phyloP scores from a whole-genome alignment of 331 rosid species.

The Quercus phellos region DNA sequence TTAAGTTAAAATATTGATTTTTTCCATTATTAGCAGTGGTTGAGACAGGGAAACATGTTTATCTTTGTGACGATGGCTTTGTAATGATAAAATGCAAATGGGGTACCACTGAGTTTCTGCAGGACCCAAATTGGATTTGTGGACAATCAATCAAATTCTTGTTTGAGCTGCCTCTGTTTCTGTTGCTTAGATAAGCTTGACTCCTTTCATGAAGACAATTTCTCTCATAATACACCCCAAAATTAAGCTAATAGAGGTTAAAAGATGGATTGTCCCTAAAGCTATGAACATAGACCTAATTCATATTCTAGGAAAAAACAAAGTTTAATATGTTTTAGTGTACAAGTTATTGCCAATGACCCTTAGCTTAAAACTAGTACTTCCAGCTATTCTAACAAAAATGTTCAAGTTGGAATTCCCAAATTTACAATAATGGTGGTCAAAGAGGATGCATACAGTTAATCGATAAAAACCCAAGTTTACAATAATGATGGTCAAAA shows the following conservation, averaged over 20 bases:
- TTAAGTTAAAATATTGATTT: conserved; percentile 24
- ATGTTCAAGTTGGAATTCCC: too few relatives aligned
- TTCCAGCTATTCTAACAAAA: too few relatives aligned
- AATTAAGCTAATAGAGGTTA: neutral
- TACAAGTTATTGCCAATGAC: too few relatives aligned
- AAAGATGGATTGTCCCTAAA: neutral
- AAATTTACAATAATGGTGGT: too few relatives aligned
- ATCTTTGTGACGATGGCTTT: neutral
- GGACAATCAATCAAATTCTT: neutral
- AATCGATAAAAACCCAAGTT: neutral
- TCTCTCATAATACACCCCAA: neutral
- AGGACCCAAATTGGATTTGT: neutral
- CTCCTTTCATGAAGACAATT: too few relatives aligned
- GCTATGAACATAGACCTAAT: neutral
- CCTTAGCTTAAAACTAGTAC: too few relatives aligned
- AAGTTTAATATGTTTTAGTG: neutral
- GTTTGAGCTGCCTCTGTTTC: neutral
- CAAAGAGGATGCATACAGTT: too few relatives aligned
- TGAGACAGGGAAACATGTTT: conserved; percentile 1
- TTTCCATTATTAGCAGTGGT: conserved; percentile 9
- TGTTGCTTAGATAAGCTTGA: neutral
- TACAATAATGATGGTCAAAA: neutral
- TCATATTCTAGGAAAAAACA: neutral
- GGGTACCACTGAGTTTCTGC: neutral
- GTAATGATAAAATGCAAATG: neutral